phyloP scores from a whole-genome alignment of 495 filamentous ascomycete species.

The Penicillium arizonense region DNA sequence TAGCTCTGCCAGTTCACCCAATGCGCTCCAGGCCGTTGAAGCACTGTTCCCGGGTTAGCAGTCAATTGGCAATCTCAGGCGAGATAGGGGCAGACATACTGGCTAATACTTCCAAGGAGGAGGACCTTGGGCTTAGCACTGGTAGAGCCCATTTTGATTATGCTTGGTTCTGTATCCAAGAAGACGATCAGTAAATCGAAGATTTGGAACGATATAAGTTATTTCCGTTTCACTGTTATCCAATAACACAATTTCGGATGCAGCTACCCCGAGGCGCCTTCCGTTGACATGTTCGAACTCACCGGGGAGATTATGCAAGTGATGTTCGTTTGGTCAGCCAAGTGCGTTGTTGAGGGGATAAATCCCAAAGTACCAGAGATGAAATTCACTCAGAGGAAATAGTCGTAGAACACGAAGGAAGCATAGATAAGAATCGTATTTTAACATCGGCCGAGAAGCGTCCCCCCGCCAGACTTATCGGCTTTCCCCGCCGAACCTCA shows the following conservation, averaged over 20 bases:
- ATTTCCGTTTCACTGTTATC: too few species aligned
- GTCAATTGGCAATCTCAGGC: neutral
- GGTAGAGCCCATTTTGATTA: conserved; percentile 15
- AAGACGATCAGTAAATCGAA: neutral
- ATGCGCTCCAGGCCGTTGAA: conserved; percentile 42
- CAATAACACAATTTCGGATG: neutral
- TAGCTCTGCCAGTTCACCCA: conserved; percentile 50
- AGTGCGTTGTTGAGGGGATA: too few species aligned
- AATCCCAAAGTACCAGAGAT: too few species aligned
- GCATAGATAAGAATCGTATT: too few species aligned
- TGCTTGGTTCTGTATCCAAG: neutral
- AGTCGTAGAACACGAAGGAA: too few species aligned
- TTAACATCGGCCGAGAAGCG: too few species aligned
- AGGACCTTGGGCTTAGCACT: conserved; percentile 51
- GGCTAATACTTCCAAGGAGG: conserved; percentile 47
- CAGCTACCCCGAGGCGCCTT: conserved; percentile 4
- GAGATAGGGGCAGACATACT: conserved; percentile 19
- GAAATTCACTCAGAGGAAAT: too few species aligned
- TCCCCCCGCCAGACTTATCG: too few species aligned
- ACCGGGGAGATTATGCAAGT: neutral
- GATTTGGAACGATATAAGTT: neutral
- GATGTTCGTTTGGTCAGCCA: neutral
- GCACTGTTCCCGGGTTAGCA: conserved; percentile 10
- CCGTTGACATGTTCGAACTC: conserved; percentile 1
- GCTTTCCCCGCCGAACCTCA: too few species aligned